Evolutionary conservation across 2,329 filamentous ascomycete species (phyloP).

Genomic region (Zymoseptoria passerinii): DNA sequence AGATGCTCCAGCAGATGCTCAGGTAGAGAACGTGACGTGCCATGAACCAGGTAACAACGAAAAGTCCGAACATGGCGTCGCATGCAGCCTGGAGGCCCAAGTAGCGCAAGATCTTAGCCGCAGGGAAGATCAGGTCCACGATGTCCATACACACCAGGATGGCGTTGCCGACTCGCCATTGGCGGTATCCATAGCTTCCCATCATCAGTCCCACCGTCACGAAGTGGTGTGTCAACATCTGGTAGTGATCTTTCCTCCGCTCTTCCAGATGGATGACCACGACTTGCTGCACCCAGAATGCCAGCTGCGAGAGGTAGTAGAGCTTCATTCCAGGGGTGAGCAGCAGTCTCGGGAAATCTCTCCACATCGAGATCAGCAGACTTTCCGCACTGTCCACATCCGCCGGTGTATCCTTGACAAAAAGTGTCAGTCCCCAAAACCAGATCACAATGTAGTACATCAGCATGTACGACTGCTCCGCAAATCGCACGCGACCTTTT

Average conservation of each 20-base stretch:
- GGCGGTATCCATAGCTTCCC: conserved; percentile 76
- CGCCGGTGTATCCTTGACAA: conserved; percentile 23
- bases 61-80: conserved; percentile 75
- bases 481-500: conserved; percentile 73
- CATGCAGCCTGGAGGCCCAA: conserved; percentile 66
- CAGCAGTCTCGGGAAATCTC: conserved; percentile 72
- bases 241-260: conserved; percentile 85
- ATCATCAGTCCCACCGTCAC: conserved; percentile 76
- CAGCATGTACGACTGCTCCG: conserved; percentile 88
- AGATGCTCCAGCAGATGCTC: conserved; percentile 74
- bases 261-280: conserved; percentile 92
- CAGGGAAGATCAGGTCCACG: conserved; percentile 75
- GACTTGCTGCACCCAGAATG: conserved; percentile 91
- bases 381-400: conserved; percentile 13
- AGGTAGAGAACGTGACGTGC: conserved; percentile 75
- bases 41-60: conserved; percentile 77
- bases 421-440: conserved; percentile 66
- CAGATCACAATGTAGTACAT: conserved; percentile 78
- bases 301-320: conserved; percentile 84
- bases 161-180: conserved; percentile 78
- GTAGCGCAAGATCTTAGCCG: conserved; percentile 89
- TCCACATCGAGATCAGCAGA: conserved; percentile 55
- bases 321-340: conserved; percentile 68
- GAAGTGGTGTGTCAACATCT: conserved; percentile 93
- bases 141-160: conserved; percentile 91